Conservation (phyloP, 2,329 filamentous ascomycete species). For the Botrytis fabae region DNA sequence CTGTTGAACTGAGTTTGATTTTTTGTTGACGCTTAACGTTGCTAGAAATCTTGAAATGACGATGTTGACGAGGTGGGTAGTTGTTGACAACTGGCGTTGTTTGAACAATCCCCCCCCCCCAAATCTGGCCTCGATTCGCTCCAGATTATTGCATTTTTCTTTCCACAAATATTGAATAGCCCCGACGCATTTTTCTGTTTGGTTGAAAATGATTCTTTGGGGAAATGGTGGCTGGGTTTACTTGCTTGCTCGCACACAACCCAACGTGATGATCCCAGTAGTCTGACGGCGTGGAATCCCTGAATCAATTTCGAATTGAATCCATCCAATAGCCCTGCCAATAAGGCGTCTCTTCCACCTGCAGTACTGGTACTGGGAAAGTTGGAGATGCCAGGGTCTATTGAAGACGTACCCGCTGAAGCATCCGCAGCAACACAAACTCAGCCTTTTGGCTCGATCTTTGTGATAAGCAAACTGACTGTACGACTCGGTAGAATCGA, state of each 20-base stretch:
- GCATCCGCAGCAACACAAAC: conserved; percentile 32
- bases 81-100: conserved; percentile 8
- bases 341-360: conserved; percentile 17
- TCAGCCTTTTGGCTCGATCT: conserved; percentile 22
- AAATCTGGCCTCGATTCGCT: not conserved
- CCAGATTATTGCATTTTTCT: not conserved
- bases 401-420: conserved; percentile 18
- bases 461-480: conserved; percentile 32
- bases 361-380: not conserved
- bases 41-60: not conserved
- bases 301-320: conserved; percentile 10
- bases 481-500: conserved; percentile 32
- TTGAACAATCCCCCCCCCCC: not conserved
- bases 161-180: not conserved
- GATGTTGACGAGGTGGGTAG: not conserved
- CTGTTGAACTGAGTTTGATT: not conserved
- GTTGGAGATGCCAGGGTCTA: conserved; percentile 16
- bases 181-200: not conserved
- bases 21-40: not conserved
- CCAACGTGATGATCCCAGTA: conserved; percentile 20
- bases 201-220: conserved; percentile 5
- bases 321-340: conserved; percentile 14
- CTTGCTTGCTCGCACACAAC: conserved; percentile 14
- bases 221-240: conserved; percentile 20
- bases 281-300: conserved; percentile 17